These are phyloP conservation scores for Naganishia cerealis DNA, from an alignment of 1,284 basidiomycete species.

Conservation along the genomic window DNA sequence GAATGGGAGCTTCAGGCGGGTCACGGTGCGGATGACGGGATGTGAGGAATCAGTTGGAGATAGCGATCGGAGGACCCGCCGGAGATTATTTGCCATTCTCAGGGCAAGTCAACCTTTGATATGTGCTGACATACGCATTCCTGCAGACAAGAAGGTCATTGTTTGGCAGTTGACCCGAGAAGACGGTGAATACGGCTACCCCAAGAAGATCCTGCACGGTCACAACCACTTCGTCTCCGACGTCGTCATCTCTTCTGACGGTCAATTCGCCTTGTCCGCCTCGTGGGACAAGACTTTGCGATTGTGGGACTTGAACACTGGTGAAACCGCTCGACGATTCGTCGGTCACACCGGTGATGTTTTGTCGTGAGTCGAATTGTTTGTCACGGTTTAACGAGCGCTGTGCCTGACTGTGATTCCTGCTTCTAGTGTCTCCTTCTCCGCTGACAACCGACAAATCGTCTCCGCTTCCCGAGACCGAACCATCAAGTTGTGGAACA, in stretches of 20 bases:
- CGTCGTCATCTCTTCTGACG: constrained; percentile 96
- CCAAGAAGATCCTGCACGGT: constrained; percentile 95
- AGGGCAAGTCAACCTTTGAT: too few relatives aligned
- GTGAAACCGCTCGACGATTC: constrained; percentile 89
- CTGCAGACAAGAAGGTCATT: constrained; percentile 96
- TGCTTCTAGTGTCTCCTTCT: constrained; percentile 73
- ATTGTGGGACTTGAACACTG: constrained; percentile 97
- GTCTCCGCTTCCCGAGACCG: constrained; percentile 96
- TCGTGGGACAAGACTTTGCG: constrained; percentile 99
- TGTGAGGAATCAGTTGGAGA: not conserved
- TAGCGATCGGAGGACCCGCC: not conserved
- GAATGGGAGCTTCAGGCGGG: not conserved
- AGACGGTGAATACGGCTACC: constrained; percentile 83
- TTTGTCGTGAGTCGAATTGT: constrained; percentile 62
- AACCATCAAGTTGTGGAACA: constrained; percentile 99
- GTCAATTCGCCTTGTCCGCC: constrained; percentile 97
- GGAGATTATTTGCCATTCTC: not conserved
- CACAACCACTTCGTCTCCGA: constrained; percentile 99
- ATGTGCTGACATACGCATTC: not conserved
- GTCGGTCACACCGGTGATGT: constrained; percentile 98
- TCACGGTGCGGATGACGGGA: not conserved
- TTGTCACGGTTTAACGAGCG: not conserved
- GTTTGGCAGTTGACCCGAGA: constrained; percentile 98
- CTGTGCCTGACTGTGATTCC: not conserved
- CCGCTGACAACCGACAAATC: constrained; percentile 96